A percentile compares a stretch with the other conserved stretches of the same genome.
Evolutionary conservation across 2,329 filamentous ascomycete genomes (phyloP).

Genomic region (Aspergillus niger): DNA sequence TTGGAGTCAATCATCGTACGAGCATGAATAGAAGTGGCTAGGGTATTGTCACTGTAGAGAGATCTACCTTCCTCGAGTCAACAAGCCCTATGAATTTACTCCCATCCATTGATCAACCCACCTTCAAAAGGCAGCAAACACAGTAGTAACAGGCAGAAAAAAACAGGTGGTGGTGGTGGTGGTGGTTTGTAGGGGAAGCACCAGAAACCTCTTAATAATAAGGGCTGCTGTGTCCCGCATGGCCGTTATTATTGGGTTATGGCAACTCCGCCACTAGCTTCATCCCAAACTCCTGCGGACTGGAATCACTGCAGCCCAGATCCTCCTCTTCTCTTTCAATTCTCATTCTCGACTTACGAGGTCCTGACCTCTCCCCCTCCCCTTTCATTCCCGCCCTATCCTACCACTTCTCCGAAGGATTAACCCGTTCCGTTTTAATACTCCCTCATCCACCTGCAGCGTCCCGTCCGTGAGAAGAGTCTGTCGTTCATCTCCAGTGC

Average conservation of each 20-base stretch:
- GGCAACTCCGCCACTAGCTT: slow-evolving; percentile 29
- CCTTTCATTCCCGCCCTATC: slow-evolving; percentile 11
- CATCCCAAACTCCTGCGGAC: slow-evolving; percentile 25
- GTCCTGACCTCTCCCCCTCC: slow-evolving; percentile 24
- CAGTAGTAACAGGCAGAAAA: too few relatives aligned
- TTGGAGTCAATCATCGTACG: too few relatives aligned
- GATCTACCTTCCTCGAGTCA: too few relatives aligned
- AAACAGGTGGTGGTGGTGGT: background rate
- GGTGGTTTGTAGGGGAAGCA: background rate
- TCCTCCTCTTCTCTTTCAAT: slow-evolving; percentile 10
- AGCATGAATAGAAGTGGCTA: too few relatives aligned
- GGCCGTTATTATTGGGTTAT: slow-evolving; percentile 25
- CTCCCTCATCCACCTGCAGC: slow-evolving; percentile 10
- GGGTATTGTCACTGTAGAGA: too few relatives aligned
- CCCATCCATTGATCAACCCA: too few relatives aligned
- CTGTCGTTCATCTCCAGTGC: slow-evolving; percentile 30
- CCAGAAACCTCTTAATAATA: slow-evolving; percentile 20
- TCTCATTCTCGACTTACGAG: slow-evolving; percentile 23
- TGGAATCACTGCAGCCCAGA: slow-evolving; percentile 12
- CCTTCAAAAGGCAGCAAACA: too few relatives aligned
- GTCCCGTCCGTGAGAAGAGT: slow-evolving; percentile 23
- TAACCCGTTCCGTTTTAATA: slow-evolving; percentile 1
- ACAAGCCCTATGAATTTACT: too few relatives aligned
- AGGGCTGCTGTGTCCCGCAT: slow-evolving; percentile 20
- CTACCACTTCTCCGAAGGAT: background rate